Evolutionary conservation across 441 rosid genomes (phyloP), one percentile per base, ranked within the genome.

Genomic region (Isatis lusitanica): DNA sequence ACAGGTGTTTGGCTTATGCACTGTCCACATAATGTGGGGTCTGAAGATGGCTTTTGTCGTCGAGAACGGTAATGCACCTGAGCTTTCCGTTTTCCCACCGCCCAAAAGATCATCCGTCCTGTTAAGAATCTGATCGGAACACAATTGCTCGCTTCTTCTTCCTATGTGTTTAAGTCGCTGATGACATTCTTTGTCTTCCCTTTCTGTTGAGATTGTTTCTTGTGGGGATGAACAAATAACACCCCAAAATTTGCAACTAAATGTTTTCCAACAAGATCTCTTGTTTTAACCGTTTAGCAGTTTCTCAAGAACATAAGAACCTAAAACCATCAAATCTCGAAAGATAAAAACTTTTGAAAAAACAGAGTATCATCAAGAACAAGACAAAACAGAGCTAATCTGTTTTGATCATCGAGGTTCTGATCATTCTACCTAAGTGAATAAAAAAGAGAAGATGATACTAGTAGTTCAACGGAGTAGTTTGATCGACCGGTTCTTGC

Each of bases 1-100:
- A 83, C 24, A 21, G 85, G 83, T 60, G 85, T 85, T 66, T 83
- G 89, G 89, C 83, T 85, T 72, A 83, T 85, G 87, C 85, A 83
- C 16, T 86, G 90, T 74, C 85, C 85, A 83, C 47, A 85, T 85
- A 4, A 79, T 74, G 81, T 83, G 87, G 87, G 87, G 86, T 46
- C 10, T 82, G 60, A 87, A 85, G 71, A 85, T 83, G 89, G 85
- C 87, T 55, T 85, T 21, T 21, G 24, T 21, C 24, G 24, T 21
- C 24, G 24, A 21, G 24, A 21, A 21, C 24, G 24, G 24, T 21
- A 21, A 21, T 21, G 24, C 24, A 21, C 24, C 24, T 21, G 24
- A 21, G 24, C 24, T 21, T 21, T 21, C 24, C 24, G 24, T 21
- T 21, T 21, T 21, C 1, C 24, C 24, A 21, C 24, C 24, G 24